A percentile compares a stretch with the other conserved stretches of the same genome.
phyloP scores from a whole-genome alignment of 352 stramenopile genomes.

The Pythium vanterpoolii region DNA sequence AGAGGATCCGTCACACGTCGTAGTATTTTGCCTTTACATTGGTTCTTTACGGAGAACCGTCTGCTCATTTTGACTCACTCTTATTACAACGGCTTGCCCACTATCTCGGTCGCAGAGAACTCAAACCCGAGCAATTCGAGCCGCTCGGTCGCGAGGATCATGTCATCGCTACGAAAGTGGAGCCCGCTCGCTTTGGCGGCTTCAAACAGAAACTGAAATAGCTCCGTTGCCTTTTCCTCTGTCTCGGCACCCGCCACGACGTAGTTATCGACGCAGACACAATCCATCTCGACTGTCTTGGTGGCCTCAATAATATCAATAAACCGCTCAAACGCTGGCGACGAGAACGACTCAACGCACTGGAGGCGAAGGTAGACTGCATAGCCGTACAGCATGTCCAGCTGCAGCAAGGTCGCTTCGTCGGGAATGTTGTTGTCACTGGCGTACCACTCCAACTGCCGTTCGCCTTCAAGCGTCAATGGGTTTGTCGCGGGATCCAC shows the following conservation, averaged over 20 bases:
- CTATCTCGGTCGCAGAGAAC: conserved; percentile 2
- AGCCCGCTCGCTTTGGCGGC: background rate
- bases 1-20: too few relatives aligned
- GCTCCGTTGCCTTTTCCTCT: background rate
- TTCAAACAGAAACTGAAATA: background rate
- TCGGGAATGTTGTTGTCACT: background rate
- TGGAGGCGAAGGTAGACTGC: background rate
- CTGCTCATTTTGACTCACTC: too few relatives aligned
- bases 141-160: background rate
- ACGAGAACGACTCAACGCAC: background rate
- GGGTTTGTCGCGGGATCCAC: background rate
- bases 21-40: too few relatives aligned
- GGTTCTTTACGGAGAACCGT: too few relatives aligned
- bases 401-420: conserved; percentile 1
- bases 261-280: background rate
- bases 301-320: background rate
- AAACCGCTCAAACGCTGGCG: background rate
- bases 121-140: conserved; percentile 5
- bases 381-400: conserved; percentile 8
- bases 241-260: conserved; percentile 1
- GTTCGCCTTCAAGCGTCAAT: background rate
- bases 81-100: background rate
- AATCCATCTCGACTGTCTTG: background rate
- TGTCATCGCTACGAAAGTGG: background rate
- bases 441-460: conserved; percentile 9